Evolutionary conservation across 176 grass and related monocot species (phyloP), one percentile per base, ranked within the genome.

Genomic region (Musa beccarii): DNA sequence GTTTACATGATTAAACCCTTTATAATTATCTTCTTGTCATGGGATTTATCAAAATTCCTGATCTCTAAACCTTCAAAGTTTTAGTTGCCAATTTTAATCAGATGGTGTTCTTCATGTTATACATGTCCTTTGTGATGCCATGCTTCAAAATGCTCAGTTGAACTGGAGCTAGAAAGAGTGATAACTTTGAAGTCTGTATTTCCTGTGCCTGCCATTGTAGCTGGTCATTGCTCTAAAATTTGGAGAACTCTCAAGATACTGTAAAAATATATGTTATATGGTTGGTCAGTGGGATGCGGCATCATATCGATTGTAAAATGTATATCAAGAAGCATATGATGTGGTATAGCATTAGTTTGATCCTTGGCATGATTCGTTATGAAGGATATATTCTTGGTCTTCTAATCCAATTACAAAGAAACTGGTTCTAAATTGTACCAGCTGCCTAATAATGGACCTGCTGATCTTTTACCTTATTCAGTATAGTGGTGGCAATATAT

Each of bases 1-100:
- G 96, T 87, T 63, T 72, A 61, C 49, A 49, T 34, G 51, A 28
- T 71, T 49, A 14, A 34, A 11, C 54, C 21, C 2, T 8, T 74
- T 78, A 11, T 71, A 19, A 25, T 11, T 10, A 9, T 68, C 23
- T 74, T 66, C 9, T 7, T 2, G 6, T n/a, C 26, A 20, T 24
- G 34, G 34, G 23, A 11, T 66, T 66, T 66, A 28, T 66, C 15
- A 28, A 66, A 65, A 8, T 13, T 26, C 6, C 57, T n/a, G 63
- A 66, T 26, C 63, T 66, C 23, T 28, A 9, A 11, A 66, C 11
- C 3, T 26, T 66, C 26, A 23, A 28, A 66, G 6, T 66, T 26
- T 1, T 66, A 14, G 3, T 11, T 26, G 21, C 23, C 19, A 66
- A 10, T 12, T 43, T 66, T 26, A 28, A 66, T 12, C 57, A 61